Evolutionary conservation across 148 eudicot species (phyloP).

Genomic region (Heliosperma pusillum): DNA sequence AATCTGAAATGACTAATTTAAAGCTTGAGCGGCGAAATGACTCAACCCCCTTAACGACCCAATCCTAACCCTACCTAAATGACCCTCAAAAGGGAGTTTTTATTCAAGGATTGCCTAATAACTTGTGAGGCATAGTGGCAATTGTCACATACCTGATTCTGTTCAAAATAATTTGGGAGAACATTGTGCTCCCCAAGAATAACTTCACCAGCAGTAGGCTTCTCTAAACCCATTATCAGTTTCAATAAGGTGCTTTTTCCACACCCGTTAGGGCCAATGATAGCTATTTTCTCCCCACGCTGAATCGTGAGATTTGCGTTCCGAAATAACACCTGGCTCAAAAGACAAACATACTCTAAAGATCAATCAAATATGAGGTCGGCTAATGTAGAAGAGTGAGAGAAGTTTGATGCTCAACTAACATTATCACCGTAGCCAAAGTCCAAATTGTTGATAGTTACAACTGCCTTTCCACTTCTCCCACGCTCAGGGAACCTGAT

Average conservation of each 20-base stretch:
- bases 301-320: conserved; percentile 70
- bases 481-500: conserved; percentile 96
- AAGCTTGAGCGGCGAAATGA: background rate
- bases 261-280: conserved; percentile 94
- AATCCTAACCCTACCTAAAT: background rate
- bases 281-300: conserved; percentile 93
- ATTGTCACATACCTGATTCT: conserved; percentile 72
- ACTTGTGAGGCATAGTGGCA: background rate
- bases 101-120: background rate
- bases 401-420: conserved; percentile 17
- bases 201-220: conserved; percentile 67
- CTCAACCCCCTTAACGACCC: background rate
- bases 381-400: background rate
- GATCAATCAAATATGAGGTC: background rate
- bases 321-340: conserved; percentile 61
- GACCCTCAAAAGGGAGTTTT: background rate
- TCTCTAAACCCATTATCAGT: conserved; percentile 77
- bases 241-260: conserved; percentile 92
- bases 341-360: conserved; percentile 10
- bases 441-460: conserved; percentile 58
- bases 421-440: conserved; percentile 76
- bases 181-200: conserved; percentile 90
- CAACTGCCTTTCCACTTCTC: conserved; percentile 80
- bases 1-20: background rate
- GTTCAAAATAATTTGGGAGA: conserved; percentile 93